These are phyloP conservation scores for Styphnolobium japonicum DNA, from an alignment of 306 rosid genomes.

Conservation along the genomic window DNA sequence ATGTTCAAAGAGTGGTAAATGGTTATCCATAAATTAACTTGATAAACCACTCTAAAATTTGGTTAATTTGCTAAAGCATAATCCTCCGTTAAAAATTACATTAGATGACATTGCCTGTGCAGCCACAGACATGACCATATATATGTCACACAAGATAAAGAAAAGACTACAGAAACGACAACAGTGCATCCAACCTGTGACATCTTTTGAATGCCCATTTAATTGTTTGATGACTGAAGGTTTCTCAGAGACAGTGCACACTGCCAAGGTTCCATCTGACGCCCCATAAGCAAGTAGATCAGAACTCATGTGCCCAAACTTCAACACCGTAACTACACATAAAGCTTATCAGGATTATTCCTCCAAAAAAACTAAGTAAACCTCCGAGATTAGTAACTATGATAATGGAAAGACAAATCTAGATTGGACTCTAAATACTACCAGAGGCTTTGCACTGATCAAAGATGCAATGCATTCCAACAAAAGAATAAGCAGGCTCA, in stretches of 20 bases:
- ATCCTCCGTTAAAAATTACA: not conserved
- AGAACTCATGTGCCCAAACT: constrained; percentile 98
- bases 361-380: constrained; percentile 13
- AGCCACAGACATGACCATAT: not conserved
- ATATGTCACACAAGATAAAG: constrained; percentile 21
- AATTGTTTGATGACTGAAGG: constrained; percentile 75
- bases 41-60: too few species aligned
- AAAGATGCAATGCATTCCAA: constrained; percentile 96
- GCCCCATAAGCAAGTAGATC: constrained; percentile 97
- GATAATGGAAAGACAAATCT: constrained; percentile 4
- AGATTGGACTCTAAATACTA: constrained; percentile 34
- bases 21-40: too few species aligned
- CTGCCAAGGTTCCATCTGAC: constrained; percentile 92
- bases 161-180: constrained; percentile 47
- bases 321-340: constrained; percentile 81
- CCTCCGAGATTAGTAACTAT: constrained; percentile 5
- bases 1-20: too few species aligned
- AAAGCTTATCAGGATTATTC: constrained; percentile 34
- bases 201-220: constrained; percentile 87
- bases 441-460: constrained; percentile 94
- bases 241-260: constrained; percentile 80
- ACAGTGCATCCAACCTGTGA: constrained; percentile 84
- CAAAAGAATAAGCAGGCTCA: constrained; percentile 90
- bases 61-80: too few species aligned
- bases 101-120: not conserved